Conservation (phyloP, 768 basidiomycete species). For the Wakefieldia striispora region DNA sequence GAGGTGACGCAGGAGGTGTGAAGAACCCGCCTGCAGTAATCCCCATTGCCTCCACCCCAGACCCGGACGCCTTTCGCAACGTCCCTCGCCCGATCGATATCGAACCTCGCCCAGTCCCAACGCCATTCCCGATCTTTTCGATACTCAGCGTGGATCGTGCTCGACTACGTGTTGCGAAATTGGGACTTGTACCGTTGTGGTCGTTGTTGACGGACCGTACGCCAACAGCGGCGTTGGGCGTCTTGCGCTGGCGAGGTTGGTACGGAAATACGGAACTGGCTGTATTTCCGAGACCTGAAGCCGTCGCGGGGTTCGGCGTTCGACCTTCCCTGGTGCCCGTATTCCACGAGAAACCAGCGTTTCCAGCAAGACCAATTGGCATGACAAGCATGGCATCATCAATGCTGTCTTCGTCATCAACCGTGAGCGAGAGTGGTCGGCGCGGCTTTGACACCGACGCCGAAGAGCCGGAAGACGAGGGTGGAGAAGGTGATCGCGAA, state of each 20-base stretch:
- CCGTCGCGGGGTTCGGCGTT: conserved; percentile 26
- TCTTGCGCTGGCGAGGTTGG: conserved; percentile 44
- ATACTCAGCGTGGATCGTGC: conserved; percentile 64
- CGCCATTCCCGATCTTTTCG: conserved; percentile 38
- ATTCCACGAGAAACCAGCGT: conserved; percentile 9
- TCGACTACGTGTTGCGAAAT: conserved; percentile 39
- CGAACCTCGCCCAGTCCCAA: conserved; percentile 48
- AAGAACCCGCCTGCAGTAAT: conserved; percentile 82
- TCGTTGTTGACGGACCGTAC: conserved; percentile 38
- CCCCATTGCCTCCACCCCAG: conserved; percentile 73
- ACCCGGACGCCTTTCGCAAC: conserved; percentile 59
- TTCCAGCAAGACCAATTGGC: conserved; percentile 53
- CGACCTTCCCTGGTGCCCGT: conserved; percentile 10
- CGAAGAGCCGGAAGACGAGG: conserved; percentile 20
- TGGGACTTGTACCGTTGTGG: conserved; percentile 22
- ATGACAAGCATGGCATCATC: conserved; percentile 76
- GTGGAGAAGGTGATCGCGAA: conserved; percentile 31
- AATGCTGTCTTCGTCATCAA: conserved; percentile 69
- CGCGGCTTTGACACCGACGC: conserved; percentile 21
- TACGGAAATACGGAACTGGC: conserved; percentile 18
- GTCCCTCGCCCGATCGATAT: conserved; percentile 65
- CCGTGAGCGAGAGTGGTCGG: conserved; percentile 27
- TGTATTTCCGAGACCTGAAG: conserved; percentile 13
- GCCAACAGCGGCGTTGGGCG: conserved; percentile 19
- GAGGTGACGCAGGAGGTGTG: conserved; percentile 46